A percentile compares a stretch with the other conserved stretches of the same genome.
Conservation (phyloP, 164 flowering plant species). For the Kingdonia uniflora region DNA sequence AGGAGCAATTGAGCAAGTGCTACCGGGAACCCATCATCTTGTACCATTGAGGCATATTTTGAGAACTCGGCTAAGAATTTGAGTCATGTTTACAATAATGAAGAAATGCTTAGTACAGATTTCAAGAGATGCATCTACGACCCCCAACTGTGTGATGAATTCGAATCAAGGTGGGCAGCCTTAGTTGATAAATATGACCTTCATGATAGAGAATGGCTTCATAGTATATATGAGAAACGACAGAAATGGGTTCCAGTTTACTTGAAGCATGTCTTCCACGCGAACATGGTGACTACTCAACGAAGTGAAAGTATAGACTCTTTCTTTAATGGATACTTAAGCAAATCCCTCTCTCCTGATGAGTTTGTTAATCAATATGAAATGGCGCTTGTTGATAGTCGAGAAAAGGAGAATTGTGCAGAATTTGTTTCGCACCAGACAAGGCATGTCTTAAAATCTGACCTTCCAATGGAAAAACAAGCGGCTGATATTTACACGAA, state of each 20-base stretch:
- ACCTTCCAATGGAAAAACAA: slow-evolving; percentile 14
- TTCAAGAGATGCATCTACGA: slow-evolving; percentile 13
- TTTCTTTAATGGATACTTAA: slow-evolving; percentile 12
- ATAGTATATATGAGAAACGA: slow-evolving; percentile 7
- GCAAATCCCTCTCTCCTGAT: slow-evolving; percentile 8
- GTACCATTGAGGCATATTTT: slow-evolving; percentile 9
- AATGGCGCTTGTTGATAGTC: slow-evolving; percentile 10
- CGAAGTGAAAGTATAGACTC: slow-evolving; percentile 10
- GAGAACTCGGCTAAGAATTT: slow-evolving; percentile 12
- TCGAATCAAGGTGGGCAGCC: slow-evolving; percentile 13
- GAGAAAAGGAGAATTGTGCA: slow-evolving; percentile 14
- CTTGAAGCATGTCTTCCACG: slow-evolving; percentile 12
- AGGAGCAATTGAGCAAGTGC: slow-evolving; percentile 10
- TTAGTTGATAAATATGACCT: slow-evolving; percentile 11
- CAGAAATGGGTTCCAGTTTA: slow-evolving; percentile 14
- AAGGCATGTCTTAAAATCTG: slow-evolving; percentile 8
- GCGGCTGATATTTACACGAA: slow-evolving; percentile 11
- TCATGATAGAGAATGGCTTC: slow-evolving; percentile 12
- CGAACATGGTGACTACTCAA: slow-evolving; percentile 10
- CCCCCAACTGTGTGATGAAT: slow-evolving; percentile 8
- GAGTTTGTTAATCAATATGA: slow-evolving; percentile 14
- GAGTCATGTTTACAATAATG: slow-evolving; percentile 11
- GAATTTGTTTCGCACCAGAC: slow-evolving; percentile 12
- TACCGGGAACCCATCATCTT: slow-evolving; percentile 14
- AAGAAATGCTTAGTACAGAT: slow-evolving; percentile 9